A percentile compares a stretch with the other conserved stretches of the same genome.
phyloP scores from a whole-genome alignment of 768 basidiomycete genomes.

The Dacryopinax primogenitus region DNA sequence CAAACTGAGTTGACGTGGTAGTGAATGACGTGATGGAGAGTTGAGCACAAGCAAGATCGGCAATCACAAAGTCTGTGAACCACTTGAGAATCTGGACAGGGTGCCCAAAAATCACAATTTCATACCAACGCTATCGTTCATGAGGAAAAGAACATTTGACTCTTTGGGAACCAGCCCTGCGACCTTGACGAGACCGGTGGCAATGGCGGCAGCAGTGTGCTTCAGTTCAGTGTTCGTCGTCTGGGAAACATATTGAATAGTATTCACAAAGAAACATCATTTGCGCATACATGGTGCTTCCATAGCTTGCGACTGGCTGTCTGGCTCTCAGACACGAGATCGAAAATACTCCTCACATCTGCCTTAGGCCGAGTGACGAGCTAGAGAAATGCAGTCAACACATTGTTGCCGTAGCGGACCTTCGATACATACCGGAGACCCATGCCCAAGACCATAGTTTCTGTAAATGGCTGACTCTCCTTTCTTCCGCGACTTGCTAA shows the following conservation, averaged over 20 bases:
- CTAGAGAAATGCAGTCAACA: conserved; percentile 30
- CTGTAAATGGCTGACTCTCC: conserved; percentile 79
- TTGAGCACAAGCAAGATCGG: conserved; percentile 64
- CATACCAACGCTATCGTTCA: conserved; percentile 68
- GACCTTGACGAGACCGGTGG: conserved; percentile 53
- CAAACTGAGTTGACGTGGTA: conserved; percentile 44
- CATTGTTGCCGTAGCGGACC: neutral
- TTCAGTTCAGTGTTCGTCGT: conserved; percentile 56
- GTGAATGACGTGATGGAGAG: conserved; percentile 58
- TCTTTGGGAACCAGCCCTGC: conserved; percentile 43
- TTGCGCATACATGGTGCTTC: conserved; percentile 50
- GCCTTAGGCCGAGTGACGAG: conserved; percentile 62
- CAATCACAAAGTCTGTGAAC: conserved; percentile 58
- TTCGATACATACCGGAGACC: conserved; percentile 30
- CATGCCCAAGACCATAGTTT: conserved; percentile 71
- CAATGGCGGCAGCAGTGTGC: conserved; percentile 57
- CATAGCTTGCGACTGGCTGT: conserved; percentile 63
- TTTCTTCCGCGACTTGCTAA: conserved; percentile 63
- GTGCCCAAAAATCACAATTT: conserved; percentile 10
- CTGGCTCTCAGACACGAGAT: conserved; percentile 53
- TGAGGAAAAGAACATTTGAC: conserved; percentile 57
- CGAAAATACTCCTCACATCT: conserved; percentile 51
- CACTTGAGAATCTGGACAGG: conserved; percentile 12
- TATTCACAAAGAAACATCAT: conserved; percentile 1
- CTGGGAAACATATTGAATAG: conserved; percentile 43